Base-by-base conservation (phyloP, 2,329 filamentous ascomycete genomes). In the Fonsecaea pedrosoi region DNA sequence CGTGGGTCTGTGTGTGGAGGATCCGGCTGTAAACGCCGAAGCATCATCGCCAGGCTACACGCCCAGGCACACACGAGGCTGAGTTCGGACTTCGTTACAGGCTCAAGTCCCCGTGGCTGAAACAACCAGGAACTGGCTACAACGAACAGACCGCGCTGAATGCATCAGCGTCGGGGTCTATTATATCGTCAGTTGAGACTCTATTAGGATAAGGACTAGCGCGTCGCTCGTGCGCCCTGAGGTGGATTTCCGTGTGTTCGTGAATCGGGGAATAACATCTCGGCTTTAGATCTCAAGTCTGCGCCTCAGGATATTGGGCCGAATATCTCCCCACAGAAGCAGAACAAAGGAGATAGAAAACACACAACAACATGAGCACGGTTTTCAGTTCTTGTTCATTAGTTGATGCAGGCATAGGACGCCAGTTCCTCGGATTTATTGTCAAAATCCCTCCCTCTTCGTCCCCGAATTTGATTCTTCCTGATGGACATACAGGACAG, bases 401-500 rank as follows among this genome's bases (percentile, higher is more conserved):
- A 13, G 35, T n/a, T 61, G 59, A 61, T 61, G 59, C 59, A 61
- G 50, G 59, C 59, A 61, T 61, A 32, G 59, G 40, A 30, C 59
- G 13, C 40, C 13, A 18, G 30, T 60, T 60, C 40, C 40, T 60
- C 57, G 42, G 40, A 30, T 50, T 8, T 25, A 15, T 4, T 45
- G 32, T 34, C 25, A 8, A 48, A 8, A 5, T 42, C 21, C 40
- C 25, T 58, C 32, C 18, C 3, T 8, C 25, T 6, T 4, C 57
- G 1, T 15, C 57, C 30, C 25, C 12, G 25, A 38, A 35, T 6
- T 21, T 10, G 5, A 53, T n/a, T 15, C 30, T 60, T 13, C 15
- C 15, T 25, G 10, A 60, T 60, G 30, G 53, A 45, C 58, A 54
- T 25, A 25, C 1, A 10, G 10, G 10, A 15, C 42, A 54, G 40